Percentiles rank a stretch among this genome's conserved stretches.
Conservation (phyloP, 345 rosid species). For the Firmiana major region DNA sequence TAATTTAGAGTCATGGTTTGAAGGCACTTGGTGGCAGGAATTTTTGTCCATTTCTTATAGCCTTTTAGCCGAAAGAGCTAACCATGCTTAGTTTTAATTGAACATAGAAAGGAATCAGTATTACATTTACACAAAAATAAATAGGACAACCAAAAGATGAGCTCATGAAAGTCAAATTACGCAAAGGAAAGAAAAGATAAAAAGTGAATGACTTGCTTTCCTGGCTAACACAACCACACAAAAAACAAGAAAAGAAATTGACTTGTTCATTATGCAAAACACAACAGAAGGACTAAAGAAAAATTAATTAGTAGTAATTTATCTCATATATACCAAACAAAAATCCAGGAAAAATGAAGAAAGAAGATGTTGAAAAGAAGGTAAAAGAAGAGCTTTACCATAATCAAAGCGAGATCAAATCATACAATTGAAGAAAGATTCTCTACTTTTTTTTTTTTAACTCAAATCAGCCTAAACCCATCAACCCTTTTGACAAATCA, state of each 20-base stretch:
- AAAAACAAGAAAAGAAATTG: background rate
- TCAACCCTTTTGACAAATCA: conserved; percentile 7
- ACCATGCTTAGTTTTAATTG: background rate
- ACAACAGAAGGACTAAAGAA: background rate
- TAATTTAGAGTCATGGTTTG: background rate
- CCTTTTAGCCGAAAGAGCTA: conserved; percentile 5
- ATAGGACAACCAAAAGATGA: background rate
- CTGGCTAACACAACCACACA: background rate
- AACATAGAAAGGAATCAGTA: background rate
- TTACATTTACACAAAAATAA: background rate
- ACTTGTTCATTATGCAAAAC: background rate
- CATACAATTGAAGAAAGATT: conserved; percentile 43
- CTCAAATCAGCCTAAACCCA: conserved; percentile 25
- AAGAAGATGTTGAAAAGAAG: conserved; percentile 8
- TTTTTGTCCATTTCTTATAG: background rate
- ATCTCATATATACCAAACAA: background rate
- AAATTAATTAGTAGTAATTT: background rate
- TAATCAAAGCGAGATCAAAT: conserved; percentile 36
- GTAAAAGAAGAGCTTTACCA: conserved; percentile 31
- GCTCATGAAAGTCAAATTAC: background rate
- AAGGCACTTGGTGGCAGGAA: background rate
- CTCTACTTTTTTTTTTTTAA: background rate
- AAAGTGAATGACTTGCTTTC: background rate
- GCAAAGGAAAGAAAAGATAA: background rate
- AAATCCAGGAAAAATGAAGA: background rate